These are phyloP conservation scores for Cladosporium velox DNA, from an alignment of 2,329 filamentous ascomycete genomes.

Conservation along the genomic window DNA sequence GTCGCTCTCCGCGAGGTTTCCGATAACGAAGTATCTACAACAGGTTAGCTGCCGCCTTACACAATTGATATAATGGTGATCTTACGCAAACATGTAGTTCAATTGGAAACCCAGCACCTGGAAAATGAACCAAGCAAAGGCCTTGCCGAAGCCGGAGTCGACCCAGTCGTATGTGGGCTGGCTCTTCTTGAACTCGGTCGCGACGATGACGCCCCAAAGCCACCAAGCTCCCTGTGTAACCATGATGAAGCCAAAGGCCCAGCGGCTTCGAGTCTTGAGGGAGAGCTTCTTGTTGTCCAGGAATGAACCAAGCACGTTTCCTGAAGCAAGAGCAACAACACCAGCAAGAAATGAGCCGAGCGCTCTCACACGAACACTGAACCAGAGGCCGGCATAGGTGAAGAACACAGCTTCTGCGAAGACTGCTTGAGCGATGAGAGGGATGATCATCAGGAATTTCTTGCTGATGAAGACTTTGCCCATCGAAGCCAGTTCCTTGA, in stretches of 20 bases:
- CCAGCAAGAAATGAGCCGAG: conserved; percentile 71
- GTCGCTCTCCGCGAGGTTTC: conserved; percentile 63
- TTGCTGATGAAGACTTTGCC: conserved; percentile 60
- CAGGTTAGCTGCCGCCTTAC: not conserved
- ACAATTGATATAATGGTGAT: conserved; percentile 2
- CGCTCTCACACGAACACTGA: conserved; percentile 67
- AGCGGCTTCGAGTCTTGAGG: conserved; percentile 57
- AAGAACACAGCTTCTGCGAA: conserved; percentile 73
- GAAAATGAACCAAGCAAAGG: conserved; percentile 68
- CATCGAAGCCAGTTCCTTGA: conserved; percentile 62
- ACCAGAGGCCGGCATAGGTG: conserved; percentile 64
- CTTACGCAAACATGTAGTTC: conserved; percentile 71
- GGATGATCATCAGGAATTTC: conserved; percentile 64
- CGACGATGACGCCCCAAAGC: conserved; percentile 69
- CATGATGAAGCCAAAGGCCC: conserved; percentile 57
- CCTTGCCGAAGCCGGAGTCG: conserved; percentile 63
- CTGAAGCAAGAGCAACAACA: conserved; percentile 64
- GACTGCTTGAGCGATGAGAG: conserved; percentile 70
- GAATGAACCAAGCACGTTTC: conserved; percentile 67
- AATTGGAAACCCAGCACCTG: conserved; percentile 68
- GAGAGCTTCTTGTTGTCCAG: conserved; percentile 61
- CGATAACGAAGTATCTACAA: conserved; percentile 67
- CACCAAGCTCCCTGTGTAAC: conserved; percentile 69
- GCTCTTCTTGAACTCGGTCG: conserved; percentile 59
- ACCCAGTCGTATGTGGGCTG: conserved; percentile 68